Conservation (phyloP, 208 protist species). For the Trypanosoma boissoni region DNA sequence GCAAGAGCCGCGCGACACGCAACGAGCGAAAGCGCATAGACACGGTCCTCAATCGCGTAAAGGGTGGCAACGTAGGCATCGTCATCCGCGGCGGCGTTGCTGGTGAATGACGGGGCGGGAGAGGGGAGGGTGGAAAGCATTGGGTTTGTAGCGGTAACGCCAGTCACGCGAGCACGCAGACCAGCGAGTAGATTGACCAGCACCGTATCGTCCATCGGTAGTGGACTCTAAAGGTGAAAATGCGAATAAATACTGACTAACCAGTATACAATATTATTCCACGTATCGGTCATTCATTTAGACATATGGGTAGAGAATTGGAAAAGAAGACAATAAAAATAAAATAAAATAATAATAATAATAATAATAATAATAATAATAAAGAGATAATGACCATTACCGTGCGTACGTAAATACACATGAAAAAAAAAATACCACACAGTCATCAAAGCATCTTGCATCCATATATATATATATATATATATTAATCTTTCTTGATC, state of each 20-base stretch:
- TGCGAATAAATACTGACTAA: too few relatives aligned
- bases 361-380: constrained; percentile 1
- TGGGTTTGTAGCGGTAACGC: too few relatives aligned
- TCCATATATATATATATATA: not conserved
- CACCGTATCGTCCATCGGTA: too few relatives aligned
- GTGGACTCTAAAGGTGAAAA: too few relatives aligned
- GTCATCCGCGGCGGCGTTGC: constrained; percentile 6
- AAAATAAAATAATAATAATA: constrained; percentile 5
- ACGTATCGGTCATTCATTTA: too few relatives aligned
- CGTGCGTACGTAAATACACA: not conserved
- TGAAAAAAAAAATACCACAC: constrained; percentile 5
- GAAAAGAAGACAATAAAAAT: constrained; percentile 6
- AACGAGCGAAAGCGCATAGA: not conserved
- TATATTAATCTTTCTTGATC: too few relatives aligned
- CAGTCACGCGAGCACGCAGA: too few relatives aligned
- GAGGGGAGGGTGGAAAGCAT: too few relatives aligned
- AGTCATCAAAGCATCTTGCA: not conserved
- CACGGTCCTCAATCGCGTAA: constrained; percentile 9
- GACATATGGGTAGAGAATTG: too few relatives aligned
- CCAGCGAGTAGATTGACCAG: too few relatives aligned
- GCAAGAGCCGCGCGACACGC: constrained; percentile 18
- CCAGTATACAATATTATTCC: too few relatives aligned
- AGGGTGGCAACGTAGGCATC: constrained; percentile 9
- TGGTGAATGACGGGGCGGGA: not conserved
- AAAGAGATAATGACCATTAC: constrained; percentile 2